A percentile compares a stretch with the other conserved stretches of the same genome.
These are phyloP conservation scores for Dryas drummondii DNA, from an alignment of 306 rosid genomes.

Conservation along the genomic window DNA sequence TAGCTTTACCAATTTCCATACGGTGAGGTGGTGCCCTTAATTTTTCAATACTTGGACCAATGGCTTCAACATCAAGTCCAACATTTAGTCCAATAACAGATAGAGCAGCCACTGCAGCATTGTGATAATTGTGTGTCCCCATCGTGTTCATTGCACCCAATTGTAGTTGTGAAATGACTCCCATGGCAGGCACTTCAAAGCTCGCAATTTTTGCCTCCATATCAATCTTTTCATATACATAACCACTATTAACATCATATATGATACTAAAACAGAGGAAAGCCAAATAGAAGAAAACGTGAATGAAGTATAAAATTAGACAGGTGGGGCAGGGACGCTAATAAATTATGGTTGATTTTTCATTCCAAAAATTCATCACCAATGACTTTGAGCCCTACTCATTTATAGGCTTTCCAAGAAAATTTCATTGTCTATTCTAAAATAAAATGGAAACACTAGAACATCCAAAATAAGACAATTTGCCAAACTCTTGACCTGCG, in stretches of 20 bases:
- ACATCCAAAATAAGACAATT: neutral
- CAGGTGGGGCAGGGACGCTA: neutral
- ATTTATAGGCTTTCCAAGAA: neutral
- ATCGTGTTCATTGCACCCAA: constrained; percentile 28
- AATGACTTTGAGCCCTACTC: neutral
- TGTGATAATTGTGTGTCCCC: constrained; percentile 32
- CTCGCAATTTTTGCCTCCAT: constrained; percentile 25
- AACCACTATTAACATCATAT: neutral
- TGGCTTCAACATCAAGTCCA: constrained; percentile 23
- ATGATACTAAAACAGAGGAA: neutral
- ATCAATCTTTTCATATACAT: constrained; percentile 18
- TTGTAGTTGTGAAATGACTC: constrained; percentile 27
- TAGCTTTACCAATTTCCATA: constrained; percentile 32
- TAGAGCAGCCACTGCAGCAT: constrained; percentile 37
- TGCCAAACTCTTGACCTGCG: neutral
- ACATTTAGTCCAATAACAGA: constrained; percentile 27
- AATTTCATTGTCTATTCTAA: neutral
- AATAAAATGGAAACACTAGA: neutral
- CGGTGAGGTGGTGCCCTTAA: constrained; percentile 35
- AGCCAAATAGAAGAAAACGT: neutral
- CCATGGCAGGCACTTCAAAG: constrained; percentile 32
- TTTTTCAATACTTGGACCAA: constrained; percentile 28
- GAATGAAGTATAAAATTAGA: neutral
- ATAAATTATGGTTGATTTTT: neutral
- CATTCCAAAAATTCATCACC: neutral